phyloP scores from a whole-genome alignment of 768 basidiomycete species.

The Serendipita indica region DNA sequence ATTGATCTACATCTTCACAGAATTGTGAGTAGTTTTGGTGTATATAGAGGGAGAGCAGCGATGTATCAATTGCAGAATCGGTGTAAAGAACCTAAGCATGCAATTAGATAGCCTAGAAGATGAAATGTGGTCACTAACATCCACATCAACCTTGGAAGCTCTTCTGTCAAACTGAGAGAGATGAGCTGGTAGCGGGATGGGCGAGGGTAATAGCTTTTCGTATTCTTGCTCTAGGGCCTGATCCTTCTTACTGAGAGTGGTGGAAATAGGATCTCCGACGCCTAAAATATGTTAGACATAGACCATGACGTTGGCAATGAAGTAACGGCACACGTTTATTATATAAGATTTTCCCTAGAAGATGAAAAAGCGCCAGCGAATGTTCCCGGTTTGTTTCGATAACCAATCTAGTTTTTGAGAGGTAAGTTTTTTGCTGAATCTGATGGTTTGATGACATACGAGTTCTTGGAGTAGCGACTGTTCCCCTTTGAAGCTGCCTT shows the following conservation, averaged over 20 bases:
- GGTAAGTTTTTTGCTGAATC: conserved; percentile 11
- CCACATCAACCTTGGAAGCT: conserved; percentile 59
- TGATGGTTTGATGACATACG: too few species aligned
- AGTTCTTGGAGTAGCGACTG: too few species aligned
- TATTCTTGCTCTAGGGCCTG: conserved; percentile 42
- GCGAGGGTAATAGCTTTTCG: conserved; percentile 41
- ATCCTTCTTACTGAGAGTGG: conserved; percentile 47
- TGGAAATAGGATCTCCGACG: conserved; percentile 50
- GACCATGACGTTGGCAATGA: background rate
- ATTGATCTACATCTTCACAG: conserved; percentile 62
- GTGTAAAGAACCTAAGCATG: conserved; percentile 47
- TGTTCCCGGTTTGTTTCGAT: conserved; percentile 72
- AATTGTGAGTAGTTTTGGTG: conserved; percentile 91
- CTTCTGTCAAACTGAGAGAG: conserved; percentile 45
- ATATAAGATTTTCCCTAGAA: conserved; percentile 85
- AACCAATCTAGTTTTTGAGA: conserved; percentile 37
- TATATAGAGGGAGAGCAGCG: conserved; percentile 73
- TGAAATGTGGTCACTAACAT: conserved; percentile 33
- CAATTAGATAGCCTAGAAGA: background rate
- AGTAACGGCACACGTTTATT: conserved; percentile 61
- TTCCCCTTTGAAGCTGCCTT: too few species aligned
- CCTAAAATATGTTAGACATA: conserved; percentile 30
- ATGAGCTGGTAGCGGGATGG: conserved; percentile 42
- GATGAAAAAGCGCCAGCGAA: conserved; percentile 75
- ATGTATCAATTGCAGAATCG: conserved; percentile 82